Evolutionary conservation across 140 eudicot species (phyloP), one percentile per base, ranked within the genome.

Genomic region (Cichorium intybus): DNA sequence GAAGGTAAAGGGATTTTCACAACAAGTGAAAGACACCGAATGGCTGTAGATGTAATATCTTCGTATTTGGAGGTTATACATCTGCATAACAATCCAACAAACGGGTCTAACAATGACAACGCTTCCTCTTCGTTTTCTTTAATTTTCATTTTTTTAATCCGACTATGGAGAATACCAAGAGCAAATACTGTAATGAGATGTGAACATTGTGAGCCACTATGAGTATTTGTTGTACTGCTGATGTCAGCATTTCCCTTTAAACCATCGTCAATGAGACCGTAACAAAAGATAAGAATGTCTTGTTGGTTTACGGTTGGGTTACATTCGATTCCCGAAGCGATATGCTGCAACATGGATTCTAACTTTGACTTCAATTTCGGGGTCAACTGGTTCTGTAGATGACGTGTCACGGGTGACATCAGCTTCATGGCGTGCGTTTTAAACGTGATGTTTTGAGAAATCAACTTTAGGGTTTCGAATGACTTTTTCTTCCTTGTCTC

Each of bases 401-500:
- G 86, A 52, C 35, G 69, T 56, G 79, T 77, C 10, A 92, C 76
- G 0, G 88, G 85, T 24, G 88, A 83, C 64, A 92, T 87, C 69
- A 92, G 83, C 83, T 88, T 85, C 75, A 79, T 18, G 12, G 87
- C 92, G 59, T 85, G 89, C 29, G 92, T 85, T 49, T 64, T 79
- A 71, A 92, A 85, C 2, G 89, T 88, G 63, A 88, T 48, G 37
- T 57, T 92, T 78, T 83, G 93, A 24, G 98, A 77, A 65, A 92
- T 77, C 31, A 92, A 79, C 26, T 73, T 81, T 2, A 92, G 82
- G 4, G 96, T 88, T 50, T 83, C 92, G 35, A 79, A 85, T 0
- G 98, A 92, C 77, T 88, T 92, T 58, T 68, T 85, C 73, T 85
- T 92, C 53, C 95, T 79, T 7, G 95, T 92, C 72, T 92, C 98